phyloP scores from a whole-genome alignment of 495 filamentous ascomycete species.

The Staphylotrichum tortipilum region DNA sequence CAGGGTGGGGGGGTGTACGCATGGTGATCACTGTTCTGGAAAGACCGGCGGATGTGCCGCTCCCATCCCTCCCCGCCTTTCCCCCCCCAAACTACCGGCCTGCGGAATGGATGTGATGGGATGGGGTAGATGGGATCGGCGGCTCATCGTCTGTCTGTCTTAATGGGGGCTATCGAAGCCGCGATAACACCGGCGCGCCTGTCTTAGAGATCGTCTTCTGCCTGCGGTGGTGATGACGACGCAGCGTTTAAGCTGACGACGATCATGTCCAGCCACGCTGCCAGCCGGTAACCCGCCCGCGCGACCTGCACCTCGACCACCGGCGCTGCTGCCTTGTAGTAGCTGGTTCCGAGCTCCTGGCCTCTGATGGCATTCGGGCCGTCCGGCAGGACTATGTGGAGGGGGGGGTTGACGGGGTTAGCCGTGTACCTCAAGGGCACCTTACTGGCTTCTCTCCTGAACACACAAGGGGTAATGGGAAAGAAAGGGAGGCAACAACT shows the following conservation, averaged over 20 bases:
- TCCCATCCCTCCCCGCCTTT: too few species aligned
- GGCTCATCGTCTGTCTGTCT: too few species aligned
- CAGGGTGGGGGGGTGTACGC: too few species aligned
- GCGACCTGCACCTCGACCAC: conserved; percentile 67
- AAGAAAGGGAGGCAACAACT: conserved; percentile 8
- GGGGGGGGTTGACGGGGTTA: too few species aligned
- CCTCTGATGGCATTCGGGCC: conserved; percentile 44
- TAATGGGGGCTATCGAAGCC: too few species aligned
- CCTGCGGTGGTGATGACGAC: background rate
- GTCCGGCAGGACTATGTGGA: conserved; percentile 42
- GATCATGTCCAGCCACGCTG: conserved; percentile 52
- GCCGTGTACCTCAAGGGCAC: too few species aligned
- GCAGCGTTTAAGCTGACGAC: conserved; percentile 19
- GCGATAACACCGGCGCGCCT: background rate
- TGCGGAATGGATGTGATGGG: background rate
- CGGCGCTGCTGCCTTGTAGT: conserved; percentile 53
- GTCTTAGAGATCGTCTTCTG: conserved; percentile 12
- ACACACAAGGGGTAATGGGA: background rate
- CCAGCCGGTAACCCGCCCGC: conserved; percentile 62
- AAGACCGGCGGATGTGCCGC: conserved; percentile 1
- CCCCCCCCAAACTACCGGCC: conserved; percentile 8
- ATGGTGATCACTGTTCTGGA: background rate
- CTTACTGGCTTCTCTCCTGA: too few species aligned
- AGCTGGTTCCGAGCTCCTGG: conserved; percentile 51
- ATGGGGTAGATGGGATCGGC: background rate